These are phyloP conservation scores for Pleurozium schreberi DNA, from an alignment of 225 moss, liverwort and hornwort species.

Conservation along the genomic window DNA sequence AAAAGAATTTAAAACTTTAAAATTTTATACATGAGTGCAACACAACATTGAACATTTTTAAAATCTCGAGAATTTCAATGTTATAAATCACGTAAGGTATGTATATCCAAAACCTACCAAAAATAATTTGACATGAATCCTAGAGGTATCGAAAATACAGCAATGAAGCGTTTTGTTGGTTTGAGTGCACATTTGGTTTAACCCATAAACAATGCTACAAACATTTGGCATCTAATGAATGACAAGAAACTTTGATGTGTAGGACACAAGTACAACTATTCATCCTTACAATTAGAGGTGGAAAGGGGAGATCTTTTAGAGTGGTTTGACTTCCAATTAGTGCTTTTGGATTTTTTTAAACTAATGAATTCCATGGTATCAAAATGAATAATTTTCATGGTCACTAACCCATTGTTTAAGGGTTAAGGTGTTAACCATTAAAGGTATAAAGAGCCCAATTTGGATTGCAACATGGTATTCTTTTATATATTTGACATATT, in stretches of 20 bases:
- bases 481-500: neutral
- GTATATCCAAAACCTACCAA: neutral
- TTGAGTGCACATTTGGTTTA: neutral
- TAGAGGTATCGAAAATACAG: neutral
- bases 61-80: neutral
- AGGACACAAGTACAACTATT: too few species aligned
- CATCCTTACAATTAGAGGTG: too few species aligned
- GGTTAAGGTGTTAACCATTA: neutral
- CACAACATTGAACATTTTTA: neutral
- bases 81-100: neutral
- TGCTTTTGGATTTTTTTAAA: too few species aligned
- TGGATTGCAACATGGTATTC: accelerated
- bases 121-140: neutral
- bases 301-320: too few species aligned
- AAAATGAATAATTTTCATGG: too few species aligned
- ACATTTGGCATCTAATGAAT: too few species aligned
- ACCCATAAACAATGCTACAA: too few species aligned
- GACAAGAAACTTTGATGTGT: too few species aligned
- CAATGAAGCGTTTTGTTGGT: neutral
- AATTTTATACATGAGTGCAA: accelerated
- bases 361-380: too few species aligned
- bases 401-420: too few species aligned
- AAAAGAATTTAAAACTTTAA: neutral
- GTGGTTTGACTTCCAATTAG: too few species aligned
- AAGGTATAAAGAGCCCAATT: neutral